A percentile compares a stretch with the other conserved stretches of the same genome.
Evolutionary conservation across 179 eudicot genomes (phyloP).

Genomic region (Spergularia azorica): DNA sequence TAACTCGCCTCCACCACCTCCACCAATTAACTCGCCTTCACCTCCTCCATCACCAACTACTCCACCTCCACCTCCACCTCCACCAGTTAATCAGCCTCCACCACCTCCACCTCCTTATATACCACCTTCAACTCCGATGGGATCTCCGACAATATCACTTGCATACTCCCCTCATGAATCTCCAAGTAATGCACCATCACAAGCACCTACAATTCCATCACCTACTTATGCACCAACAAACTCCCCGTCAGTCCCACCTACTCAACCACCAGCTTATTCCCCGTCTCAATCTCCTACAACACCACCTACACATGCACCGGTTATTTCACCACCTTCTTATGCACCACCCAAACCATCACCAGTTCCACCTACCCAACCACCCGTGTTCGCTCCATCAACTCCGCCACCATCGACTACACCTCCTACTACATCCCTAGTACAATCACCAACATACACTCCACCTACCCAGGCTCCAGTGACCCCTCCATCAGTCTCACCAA

Average conservation of each 20-base stretch:
- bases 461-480: not conserved
- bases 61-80: too few species aligned
- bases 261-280: conserved; percentile 20
- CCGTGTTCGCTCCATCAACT: conserved; percentile 17
- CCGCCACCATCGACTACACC: not conserved
- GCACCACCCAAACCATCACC: not conserved
- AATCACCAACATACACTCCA: not conserved
- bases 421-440: not conserved
- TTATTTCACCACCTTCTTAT: not conserved
- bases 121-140: too few species aligned
- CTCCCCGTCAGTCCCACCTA: not conserved
- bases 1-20: too few species aligned
- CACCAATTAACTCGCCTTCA: too few species aligned
- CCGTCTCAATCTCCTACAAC: conserved; percentile 1
- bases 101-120: too few species aligned
- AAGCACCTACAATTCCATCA: too few species aligned
- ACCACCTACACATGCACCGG: conserved; percentile 9
- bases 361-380: conserved; percentile 15
- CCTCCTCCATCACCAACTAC: too few species aligned
- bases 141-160: too few species aligned
- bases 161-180: too few species aligned
- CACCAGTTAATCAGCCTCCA: too few species aligned
- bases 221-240: too few species aligned
- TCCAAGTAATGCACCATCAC: too few species aligned
- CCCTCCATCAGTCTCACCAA: conserved; percentile 11